phyloP scores from a whole-genome alignment of 352 stramenopile species.

The Globisporangium cystogenes region DNA sequence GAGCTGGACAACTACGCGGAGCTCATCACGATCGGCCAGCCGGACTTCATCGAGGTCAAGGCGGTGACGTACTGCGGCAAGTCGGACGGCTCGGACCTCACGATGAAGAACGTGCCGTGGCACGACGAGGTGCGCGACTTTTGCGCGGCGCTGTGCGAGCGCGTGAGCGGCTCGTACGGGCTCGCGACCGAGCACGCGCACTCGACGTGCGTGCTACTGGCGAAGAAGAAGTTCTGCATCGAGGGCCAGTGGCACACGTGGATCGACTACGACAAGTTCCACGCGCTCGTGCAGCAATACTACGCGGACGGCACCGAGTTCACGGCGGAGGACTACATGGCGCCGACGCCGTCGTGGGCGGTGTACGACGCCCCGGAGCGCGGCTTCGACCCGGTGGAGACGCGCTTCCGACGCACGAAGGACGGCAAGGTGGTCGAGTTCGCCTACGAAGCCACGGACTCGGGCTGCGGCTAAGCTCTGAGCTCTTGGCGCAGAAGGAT shows the following conservation, averaged over 20 bases:
- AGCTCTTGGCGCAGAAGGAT: not conserved
- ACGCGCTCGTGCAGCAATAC: constrained; percentile 81
- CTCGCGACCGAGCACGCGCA: constrained; percentile 95
- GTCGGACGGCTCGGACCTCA: constrained; percentile 96
- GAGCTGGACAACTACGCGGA: constrained; percentile 94
- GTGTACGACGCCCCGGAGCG: constrained; percentile 94
- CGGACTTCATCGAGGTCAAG: constrained; percentile 96
- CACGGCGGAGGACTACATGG: constrained; percentile 93
- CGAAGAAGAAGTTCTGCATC: constrained; percentile 86
- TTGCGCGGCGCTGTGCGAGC: constrained; percentile 71
- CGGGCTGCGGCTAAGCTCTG: constrained; percentile 60
- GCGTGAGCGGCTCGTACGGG: constrained; percentile 87
- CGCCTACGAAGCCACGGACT: constrained; percentile 78
- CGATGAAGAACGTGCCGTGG: constrained; percentile 98
- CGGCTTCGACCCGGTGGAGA: constrained; percentile 97
- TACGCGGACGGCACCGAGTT: constrained; percentile 87
- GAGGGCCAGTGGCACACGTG: constrained; percentile 96
- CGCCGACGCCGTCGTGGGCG: constrained; percentile 93
- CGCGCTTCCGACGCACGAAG: constrained; percentile 81
- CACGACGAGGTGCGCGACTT: constrained; percentile 96
- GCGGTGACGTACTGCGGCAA: constrained; percentile 98
- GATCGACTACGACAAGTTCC: constrained; percentile 98
- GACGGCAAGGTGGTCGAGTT: constrained; percentile 86
- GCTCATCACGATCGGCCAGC: constrained; percentile 88
- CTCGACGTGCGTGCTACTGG: constrained; percentile 94